Evolutionary conservation across 164 flowering plant species (phyloP), one percentile per base, ranked within the genome.

Genomic region (Nymphaea colorata): DNA sequence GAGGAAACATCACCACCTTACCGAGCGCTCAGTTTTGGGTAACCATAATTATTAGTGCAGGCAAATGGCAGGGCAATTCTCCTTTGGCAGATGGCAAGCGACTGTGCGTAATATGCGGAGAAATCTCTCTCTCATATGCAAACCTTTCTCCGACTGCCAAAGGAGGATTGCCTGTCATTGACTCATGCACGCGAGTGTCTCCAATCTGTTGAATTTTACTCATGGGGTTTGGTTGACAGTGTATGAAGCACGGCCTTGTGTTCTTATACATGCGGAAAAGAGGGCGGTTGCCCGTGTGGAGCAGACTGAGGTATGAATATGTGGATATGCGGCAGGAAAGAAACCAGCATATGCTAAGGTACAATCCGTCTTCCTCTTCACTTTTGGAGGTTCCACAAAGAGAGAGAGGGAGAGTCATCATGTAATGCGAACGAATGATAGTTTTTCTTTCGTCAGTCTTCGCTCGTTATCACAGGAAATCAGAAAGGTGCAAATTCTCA

Each of bases 31-130:
- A 25, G 36, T 25, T 25, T 25, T 25, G 36, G 36, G 36, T 25
- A 25, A 25, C 1, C 36, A 25, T 25, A 25, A 25, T 25, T 25
- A 12, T 47, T 4, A 51, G 80, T 72, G 79, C 44, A 68, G 68
- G 59, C 64, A 78, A 81, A 82, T 84, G 72, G 81, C 88, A 82
- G 84, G 84, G 83, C 85, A 84, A 81, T 74, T 84, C 85, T 84
- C 85, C 84, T 81, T 79, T 81, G 84, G 82, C 82, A 67, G 69
- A 69, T 4, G 59, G 71, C n/a, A 25, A 44, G 42, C 43, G 68
- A 69, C 76, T 66, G 51, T 51, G 62, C 68, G 69, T 68, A 66
- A 36, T 61, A 7, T 25, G 1, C 4, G 11, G 10, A 70, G 12
- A 16, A 62, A 71, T 63, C 14, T 10, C 14, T 51, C 36, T 25